Evolutionary conservation across 2,329 filamentous ascomycete species (phyloP).

Genomic region (Penicillium corylophilum): DNA sequence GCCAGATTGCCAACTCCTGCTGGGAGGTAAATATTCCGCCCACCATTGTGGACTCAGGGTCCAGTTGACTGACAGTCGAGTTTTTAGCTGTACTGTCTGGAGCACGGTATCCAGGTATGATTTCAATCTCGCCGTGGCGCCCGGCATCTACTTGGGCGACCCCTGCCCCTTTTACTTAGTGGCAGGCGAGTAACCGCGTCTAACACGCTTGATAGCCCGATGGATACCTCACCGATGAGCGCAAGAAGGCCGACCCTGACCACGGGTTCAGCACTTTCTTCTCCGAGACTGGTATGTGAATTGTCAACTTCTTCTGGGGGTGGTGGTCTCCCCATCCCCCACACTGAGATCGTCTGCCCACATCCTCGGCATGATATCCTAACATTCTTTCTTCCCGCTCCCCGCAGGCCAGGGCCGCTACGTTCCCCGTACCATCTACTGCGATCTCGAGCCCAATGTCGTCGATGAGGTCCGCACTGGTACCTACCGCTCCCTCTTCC

Average conservation of each 20-base stretch:
- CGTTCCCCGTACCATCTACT: slow-evolving; percentile 97
- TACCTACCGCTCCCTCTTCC: slow-evolving; percentile 93
- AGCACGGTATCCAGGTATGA: slow-evolving; percentile 95
- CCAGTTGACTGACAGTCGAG: slow-evolving; percentile 35
- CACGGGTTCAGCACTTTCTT: slow-evolving; percentile 99
- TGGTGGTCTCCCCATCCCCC: slow-evolving; percentile 12
- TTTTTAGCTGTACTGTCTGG: slow-evolving; percentile 93
- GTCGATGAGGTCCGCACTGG: slow-evolving; percentile 99
- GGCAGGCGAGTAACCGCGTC: slow-evolving; percentile 24
- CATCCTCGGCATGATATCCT: slow-evolving; percentile 5
- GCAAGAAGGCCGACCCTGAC: slow-evolving; percentile 88
- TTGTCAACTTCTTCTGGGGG: slow-evolving; percentile 6
- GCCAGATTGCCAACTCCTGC: slow-evolving; percentile 99
- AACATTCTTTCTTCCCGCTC: slow-evolving; percentile 19
- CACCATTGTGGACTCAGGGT: slow-evolving; percentile 7
- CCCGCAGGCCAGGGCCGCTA: slow-evolving; percentile 90
- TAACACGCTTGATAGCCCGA: slow-evolving; percentile 68
- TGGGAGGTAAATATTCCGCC: slow-evolving; percentile 81
- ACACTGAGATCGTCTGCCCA: neutral
- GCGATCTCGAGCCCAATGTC: slow-evolving; percentile 99
- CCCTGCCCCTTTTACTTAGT: slow-evolving; percentile 18
- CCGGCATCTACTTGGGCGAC: slow-evolving; percentile 18
- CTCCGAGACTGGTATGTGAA: slow-evolving; percentile 87
- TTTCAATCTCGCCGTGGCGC: slow-evolving; percentile 16
- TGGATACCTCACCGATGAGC: slow-evolving; percentile 97